These are phyloP conservation scores for Globisporangium uncinulatum DNA, from an alignment of 352 stramenopile species.

Conservation along the genomic window DNA sequence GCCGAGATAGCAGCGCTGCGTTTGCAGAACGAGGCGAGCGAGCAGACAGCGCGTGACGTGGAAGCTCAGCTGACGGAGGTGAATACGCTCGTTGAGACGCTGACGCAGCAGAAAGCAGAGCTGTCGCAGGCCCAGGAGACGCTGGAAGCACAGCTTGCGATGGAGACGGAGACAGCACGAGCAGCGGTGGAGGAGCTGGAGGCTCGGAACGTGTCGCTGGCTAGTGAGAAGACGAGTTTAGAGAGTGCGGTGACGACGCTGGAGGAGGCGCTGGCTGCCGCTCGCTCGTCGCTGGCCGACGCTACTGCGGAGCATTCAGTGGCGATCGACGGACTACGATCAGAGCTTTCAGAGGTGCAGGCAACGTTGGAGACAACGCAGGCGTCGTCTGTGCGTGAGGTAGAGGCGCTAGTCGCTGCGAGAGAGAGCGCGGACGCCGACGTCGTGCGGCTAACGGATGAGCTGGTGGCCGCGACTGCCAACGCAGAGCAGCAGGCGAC, in stretches of 20 bases:
- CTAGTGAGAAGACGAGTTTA: not conserved
- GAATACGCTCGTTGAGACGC: constrained; percentile 10
- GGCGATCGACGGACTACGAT: too few species aligned
- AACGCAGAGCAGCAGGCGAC: constrained; percentile 17
- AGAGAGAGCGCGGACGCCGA: constrained; percentile 6
- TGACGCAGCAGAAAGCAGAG: constrained; percentile 9
- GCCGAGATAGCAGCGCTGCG: constrained; percentile 9
- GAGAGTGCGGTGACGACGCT: not conserved
- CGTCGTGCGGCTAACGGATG: constrained; percentile 2
- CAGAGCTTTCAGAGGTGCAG: too few species aligned
- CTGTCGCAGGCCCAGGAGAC: constrained; percentile 4
- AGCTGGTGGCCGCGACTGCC: constrained; percentile 7
- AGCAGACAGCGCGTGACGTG: constrained; percentile 11
- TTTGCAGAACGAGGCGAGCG: constrained; percentile 13
- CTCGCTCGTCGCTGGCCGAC: not conserved
- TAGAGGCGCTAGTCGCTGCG: constrained; percentile 12
- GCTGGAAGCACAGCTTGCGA: constrained; percentile 4
- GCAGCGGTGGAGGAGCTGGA: not conserved
- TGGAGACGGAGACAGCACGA: constrained; percentile 3
- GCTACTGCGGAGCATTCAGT: too few species aligned
- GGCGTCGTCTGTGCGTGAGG: not conserved
- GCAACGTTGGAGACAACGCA: constrained; percentile 4
- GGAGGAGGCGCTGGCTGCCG: not conserved
- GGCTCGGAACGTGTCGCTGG: constrained; percentile 4
- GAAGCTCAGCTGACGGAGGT: constrained; percentile 6